These are phyloP conservation scores for Sporobolomyces roseus DNA, from an alignment of 768 basidiomycete genomes.

Conservation along the genomic window DNA sequence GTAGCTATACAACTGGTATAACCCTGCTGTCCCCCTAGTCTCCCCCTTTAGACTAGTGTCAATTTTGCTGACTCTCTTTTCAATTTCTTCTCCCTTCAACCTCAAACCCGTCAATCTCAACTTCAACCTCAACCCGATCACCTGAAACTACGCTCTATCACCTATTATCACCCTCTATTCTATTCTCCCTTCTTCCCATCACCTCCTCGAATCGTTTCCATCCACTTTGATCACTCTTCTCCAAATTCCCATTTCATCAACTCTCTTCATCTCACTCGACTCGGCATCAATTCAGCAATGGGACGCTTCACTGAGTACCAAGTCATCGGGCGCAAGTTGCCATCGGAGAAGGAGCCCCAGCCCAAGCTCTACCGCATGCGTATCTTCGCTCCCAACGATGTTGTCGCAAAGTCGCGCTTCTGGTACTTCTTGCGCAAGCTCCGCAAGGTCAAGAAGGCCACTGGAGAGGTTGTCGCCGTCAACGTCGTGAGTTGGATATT, in stretches of 20 bases:
- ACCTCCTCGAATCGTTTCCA: neutral
- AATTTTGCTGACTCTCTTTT: constrained; percentile 7
- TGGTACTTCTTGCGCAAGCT: constrained; percentile 99
- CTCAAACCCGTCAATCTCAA: neutral
- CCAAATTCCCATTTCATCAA: neutral
- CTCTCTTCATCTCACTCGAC: neutral
- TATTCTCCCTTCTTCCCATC: no score
- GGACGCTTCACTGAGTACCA: constrained; percentile 72
- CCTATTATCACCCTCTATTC: no score
- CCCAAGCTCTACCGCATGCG: constrained; percentile 99
- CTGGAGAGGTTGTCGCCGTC: constrained; percentile 97
- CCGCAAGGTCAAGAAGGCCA: constrained; percentile 99
- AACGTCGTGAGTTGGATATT: constrained; percentile 73
- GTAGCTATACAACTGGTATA: neutral
- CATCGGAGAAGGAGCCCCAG: constrained; percentile 83
- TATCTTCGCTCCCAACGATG: constrained; percentile 97
- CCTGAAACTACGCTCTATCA: neutral
- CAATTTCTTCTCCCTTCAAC: neutral
- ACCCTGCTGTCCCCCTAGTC: no score
- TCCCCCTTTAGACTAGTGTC: neutral
- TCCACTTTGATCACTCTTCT: neutral
- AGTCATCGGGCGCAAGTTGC: constrained; percentile 94
- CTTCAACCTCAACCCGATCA: neutral
- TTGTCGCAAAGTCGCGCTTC: constrained; percentile 98
- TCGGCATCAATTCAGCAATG: constrained; percentile 44